phyloP scores from a whole-genome alignment of 163 green algal species.

The Smithsoniella earleae region DNA sequence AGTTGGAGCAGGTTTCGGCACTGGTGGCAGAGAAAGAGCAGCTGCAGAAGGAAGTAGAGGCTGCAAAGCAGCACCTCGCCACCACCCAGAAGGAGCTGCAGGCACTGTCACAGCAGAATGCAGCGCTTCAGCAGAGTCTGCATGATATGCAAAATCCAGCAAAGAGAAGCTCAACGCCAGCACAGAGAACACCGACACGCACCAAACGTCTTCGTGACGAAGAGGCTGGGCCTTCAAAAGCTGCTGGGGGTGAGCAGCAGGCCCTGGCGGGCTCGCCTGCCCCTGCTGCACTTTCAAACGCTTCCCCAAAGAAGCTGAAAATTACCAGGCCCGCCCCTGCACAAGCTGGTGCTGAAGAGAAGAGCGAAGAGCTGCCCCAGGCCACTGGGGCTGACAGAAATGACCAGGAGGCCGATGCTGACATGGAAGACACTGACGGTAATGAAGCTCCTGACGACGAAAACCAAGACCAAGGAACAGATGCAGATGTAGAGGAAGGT shows the following conservation, averaged over 20 bases:
- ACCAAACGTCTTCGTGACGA: too few species aligned
- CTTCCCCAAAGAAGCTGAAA: background rate
- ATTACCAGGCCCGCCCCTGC: too few species aligned
- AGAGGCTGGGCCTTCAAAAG: too few species aligned
- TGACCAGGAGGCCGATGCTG: background rate
- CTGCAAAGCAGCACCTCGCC: too few species aligned
- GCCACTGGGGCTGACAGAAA: background rate
- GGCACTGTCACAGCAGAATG: background rate
- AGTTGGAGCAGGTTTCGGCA: too few species aligned
- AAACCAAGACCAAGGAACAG: background rate
- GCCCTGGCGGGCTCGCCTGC: background rate
- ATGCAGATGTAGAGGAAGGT: constrained; percentile 6
- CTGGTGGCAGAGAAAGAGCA: too few species aligned
- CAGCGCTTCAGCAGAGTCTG: background rate
- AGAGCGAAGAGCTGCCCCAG: background rate
- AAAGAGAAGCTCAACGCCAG: too few species aligned
- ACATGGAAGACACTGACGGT: background rate
- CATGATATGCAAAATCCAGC: background rate
- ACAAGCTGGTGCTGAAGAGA: background rate
- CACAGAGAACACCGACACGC: too few species aligned
- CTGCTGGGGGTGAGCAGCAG: too few species aligned
- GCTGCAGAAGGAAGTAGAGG: constrained; percentile 1
- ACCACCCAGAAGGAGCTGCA: background rate
- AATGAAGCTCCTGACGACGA: background rate
- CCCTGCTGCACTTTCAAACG: background rate